phyloP scores from a whole-genome alignment of 2,329 filamentous ascomycete genomes.

The Colletotrichum coccodes region DNA sequence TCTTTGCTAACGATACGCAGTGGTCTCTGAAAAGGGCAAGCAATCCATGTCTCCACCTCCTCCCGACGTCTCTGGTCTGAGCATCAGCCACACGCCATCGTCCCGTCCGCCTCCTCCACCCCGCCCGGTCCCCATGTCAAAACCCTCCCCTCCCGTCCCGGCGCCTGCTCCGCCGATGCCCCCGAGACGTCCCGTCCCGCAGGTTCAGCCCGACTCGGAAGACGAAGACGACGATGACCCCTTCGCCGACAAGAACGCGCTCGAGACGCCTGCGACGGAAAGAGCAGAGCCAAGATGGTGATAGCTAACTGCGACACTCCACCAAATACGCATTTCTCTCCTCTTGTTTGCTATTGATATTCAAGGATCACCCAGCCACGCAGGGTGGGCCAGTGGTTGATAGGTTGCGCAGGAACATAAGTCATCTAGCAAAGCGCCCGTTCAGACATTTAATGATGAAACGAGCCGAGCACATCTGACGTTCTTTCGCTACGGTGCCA shows the following conservation, averaged over 20 bases:
- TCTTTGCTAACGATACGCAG: constrained; percentile 46
- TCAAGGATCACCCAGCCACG: constrained; percentile 1
- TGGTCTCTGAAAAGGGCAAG: constrained; percentile 64
- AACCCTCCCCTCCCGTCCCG: constrained; percentile 57
- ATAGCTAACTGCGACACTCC: constrained; percentile 19
- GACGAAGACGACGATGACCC: constrained; percentile 80
- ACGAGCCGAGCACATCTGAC: constrained; percentile 11
- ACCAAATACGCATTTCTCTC: not conserved
- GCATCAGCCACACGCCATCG: constrained; percentile 48
- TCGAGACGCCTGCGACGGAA: constrained; percentile 43
- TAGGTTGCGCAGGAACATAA: not conserved
- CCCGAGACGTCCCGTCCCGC: constrained; percentile 43
- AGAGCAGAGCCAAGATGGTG: constrained; percentile 31
- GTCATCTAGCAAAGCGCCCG: constrained; percentile 9
- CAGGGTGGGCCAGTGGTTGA: constrained; percentile 9
- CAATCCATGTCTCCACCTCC: constrained; percentile 53
- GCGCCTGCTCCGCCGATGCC: constrained; percentile 50
- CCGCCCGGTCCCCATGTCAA: constrained; percentile 55
- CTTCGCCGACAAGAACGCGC: constrained; percentile 84
- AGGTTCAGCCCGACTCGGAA: constrained; percentile 52
- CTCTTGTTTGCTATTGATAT: not conserved
- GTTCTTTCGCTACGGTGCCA: not conserved
- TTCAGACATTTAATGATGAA: constrained; percentile 9
- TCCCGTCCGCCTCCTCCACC: constrained; percentile 58
- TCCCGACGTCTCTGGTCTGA: constrained; percentile 57